phyloP scores from a whole-genome alignment of 2,329 filamentous ascomycete genomes.

The Dothidotthia symphoricarpi region DNA sequence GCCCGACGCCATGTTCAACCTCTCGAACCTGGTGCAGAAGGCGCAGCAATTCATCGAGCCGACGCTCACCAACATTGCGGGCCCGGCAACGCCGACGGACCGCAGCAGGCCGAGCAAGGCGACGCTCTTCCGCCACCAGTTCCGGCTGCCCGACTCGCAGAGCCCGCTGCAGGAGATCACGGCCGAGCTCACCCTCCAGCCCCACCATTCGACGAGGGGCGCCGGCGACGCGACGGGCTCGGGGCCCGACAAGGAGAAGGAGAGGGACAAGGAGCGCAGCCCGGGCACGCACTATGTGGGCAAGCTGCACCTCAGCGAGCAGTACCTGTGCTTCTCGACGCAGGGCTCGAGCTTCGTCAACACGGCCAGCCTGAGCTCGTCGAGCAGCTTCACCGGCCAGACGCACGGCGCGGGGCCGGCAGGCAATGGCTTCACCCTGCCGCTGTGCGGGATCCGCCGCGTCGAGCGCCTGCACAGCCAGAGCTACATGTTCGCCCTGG shows the following conservation, averaged over 20 bases:
- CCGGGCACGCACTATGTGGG: slow-evolving; percentile 86
- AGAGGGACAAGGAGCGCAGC: slow-evolving; percentile 62
- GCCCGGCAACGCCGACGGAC: slow-evolving; percentile 58
- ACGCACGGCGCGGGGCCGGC: slow-evolving; percentile 90
- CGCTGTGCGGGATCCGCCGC: slow-evolving; percentile 83
- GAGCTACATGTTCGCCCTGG: slow-evolving; percentile 86
- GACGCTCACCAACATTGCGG: slow-evolving; percentile 63
- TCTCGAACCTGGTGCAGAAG: slow-evolving; percentile 87
- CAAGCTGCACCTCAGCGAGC: slow-evolving; percentile 89
- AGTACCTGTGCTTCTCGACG: slow-evolving; percentile 95
- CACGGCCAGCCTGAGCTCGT: slow-evolving; percentile 74
- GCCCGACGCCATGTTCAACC: slow-evolving; percentile 46
- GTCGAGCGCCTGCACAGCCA: slow-evolving; percentile 93
- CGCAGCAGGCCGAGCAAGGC: slow-evolving; percentile 87
- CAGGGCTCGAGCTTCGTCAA: slow-evolving; percentile 83
- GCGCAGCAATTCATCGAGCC: slow-evolving; percentile 94
- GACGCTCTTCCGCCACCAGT: slow-evolving; percentile 91
- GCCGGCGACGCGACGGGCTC: slow-evolving; percentile 31
- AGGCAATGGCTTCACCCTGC: slow-evolving; percentile 93
- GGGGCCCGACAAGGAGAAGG: background rate
- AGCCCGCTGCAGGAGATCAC: slow-evolving; percentile 94
- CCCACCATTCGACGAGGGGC: slow-evolving; percentile 58
- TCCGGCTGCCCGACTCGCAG: slow-evolving; percentile 88
- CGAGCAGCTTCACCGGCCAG: slow-evolving; percentile 84
- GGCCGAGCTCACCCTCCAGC: slow-evolving; percentile 83